Evolutionary conservation across 768 basidiomycete species (phyloP).

Genomic region (Lactarius pseudohatsudake): DNA sequence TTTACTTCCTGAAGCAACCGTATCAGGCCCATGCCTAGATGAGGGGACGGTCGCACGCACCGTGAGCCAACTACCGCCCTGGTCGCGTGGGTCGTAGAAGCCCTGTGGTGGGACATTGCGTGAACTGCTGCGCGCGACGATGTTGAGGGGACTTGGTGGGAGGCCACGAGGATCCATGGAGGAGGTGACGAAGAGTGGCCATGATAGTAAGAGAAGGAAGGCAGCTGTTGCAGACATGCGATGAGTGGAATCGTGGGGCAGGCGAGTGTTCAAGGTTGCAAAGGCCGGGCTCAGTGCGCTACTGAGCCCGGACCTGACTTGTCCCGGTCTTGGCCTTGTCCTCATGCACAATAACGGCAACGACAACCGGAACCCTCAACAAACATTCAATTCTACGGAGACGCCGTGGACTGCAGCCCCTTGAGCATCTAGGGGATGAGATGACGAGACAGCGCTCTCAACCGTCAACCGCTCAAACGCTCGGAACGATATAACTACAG

Average conservation of each 20-base stretch:
- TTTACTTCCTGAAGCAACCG: constrained; percentile 11
- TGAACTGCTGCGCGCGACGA: constrained; percentile 19
- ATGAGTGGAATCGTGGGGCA: constrained; percentile 26
- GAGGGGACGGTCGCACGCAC: constrained; percentile 43
- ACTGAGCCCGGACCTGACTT: not conserved
- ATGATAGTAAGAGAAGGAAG: constrained; percentile 37
- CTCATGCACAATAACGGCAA: not conserved
- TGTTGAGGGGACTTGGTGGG: constrained; percentile 31
- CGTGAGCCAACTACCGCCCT: constrained; percentile 70
- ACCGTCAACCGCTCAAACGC: not conserved
- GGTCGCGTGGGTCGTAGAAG: constrained; percentile 54
- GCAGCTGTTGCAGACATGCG: constrained; percentile 34
- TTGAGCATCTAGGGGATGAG: no score
- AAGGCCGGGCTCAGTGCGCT: not conserved
- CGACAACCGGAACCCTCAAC: not conserved
- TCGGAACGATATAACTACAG: not conserved
- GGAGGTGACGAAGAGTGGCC: constrained; percentile 32
- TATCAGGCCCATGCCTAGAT: not conserved
- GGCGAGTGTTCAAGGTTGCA: constrained; percentile 13
- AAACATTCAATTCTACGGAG: not conserved
- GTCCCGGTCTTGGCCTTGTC: not conserved
- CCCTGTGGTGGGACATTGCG: constrained; percentile 48
- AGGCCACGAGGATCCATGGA: constrained; percentile 18
- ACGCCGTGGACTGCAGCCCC: not conserved
- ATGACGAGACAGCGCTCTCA: not conserved